phyloP scores from a whole-genome alignment of 495 filamentous ascomycete species.

The Thermochaetoides thermophila region DNA sequence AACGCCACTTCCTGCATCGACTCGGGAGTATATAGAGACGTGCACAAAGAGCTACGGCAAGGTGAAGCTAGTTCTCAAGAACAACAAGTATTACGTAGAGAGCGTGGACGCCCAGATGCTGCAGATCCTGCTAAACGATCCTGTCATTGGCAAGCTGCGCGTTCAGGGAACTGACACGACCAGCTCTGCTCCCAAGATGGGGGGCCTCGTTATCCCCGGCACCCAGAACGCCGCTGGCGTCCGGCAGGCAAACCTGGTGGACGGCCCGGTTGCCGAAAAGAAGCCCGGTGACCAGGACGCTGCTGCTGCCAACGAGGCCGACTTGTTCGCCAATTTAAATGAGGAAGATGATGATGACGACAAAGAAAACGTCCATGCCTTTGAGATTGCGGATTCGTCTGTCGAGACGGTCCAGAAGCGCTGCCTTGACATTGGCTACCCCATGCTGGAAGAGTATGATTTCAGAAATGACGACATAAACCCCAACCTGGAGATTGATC shows the following conservation, averaged over 20 bases:
- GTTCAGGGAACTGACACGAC: constrained; percentile 47
- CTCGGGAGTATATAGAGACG: constrained; percentile 63
- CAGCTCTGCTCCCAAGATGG: constrained; percentile 72
- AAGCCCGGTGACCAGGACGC: constrained; percentile 10
- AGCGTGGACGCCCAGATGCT: constrained; percentile 73
- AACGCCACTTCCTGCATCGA: constrained; percentile 63
- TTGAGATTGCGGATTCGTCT: constrained; percentile 64
- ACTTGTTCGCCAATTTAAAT: constrained; percentile 41
- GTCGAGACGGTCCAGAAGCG: constrained; percentile 82
- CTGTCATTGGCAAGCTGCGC: constrained; percentile 28
- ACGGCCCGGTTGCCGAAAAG: constrained; percentile 18
- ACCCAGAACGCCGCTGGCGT: constrained; percentile 85
- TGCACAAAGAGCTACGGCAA: constrained; percentile 88
- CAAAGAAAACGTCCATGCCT: constrained; percentile 79
- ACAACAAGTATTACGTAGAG: constrained; percentile 89
- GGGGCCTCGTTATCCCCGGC: constrained; percentile 82
- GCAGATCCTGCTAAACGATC: constrained; percentile 59
- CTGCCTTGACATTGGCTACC: constrained; percentile 73
- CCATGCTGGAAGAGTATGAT: constrained; percentile 92
- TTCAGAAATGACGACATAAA: constrained; percentile 89
- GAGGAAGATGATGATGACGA: constrained; percentile 89
- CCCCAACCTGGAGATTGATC: constrained; percentile 79
- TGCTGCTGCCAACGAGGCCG: constrained; percentile 17
- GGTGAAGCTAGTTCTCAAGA: constrained; percentile 85
- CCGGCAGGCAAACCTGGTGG: constrained; percentile 44